These are phyloP conservation scores for Escallonia herrerae DNA, from an alignment of 129 eudicot species.

Conservation along the genomic window DNA sequence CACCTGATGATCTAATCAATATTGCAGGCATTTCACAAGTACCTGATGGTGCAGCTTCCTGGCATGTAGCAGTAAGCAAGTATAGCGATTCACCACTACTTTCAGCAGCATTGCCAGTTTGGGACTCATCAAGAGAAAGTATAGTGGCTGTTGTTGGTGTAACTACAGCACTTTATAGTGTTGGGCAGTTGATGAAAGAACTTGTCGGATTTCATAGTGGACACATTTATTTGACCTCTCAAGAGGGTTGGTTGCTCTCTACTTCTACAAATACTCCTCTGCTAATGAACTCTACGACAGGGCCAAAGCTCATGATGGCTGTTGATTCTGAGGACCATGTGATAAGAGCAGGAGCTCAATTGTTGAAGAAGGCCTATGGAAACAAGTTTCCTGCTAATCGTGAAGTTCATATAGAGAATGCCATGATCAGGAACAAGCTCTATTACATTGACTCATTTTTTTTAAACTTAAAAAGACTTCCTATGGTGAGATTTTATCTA, in stretches of 20 bases:
- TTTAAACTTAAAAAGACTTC: conserved; percentile 82
- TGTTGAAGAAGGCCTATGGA: conserved; percentile 47
- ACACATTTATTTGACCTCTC: conserved; percentile 81
- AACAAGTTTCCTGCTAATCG: conserved; percentile 42
- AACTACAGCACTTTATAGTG: conserved; percentile 81
- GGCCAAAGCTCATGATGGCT: conserved; percentile 82
- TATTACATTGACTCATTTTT: conserved; percentile 89
- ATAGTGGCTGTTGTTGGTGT: conserved; percentile 97
- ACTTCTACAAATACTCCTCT: conserved; percentile 80
- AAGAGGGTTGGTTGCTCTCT: conserved; percentile 91
- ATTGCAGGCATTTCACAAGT: conserved; percentile 92
- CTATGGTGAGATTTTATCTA: conserved; percentile 54
- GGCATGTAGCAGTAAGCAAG: conserved; percentile 95
- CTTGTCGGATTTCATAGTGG: conserved; percentile 82
- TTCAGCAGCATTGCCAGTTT: conserved; percentile 89
- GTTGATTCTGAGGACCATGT: conserved; percentile 64
- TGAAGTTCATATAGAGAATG: conserved; percentile 71
- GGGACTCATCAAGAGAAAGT: conserved; percentile 51
- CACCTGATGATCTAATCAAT: conserved; percentile 77
- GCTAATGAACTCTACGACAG: conserved; percentile 44
- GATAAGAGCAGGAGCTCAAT: conserved; percentile 69
- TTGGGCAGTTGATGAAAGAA: conserved; percentile 88
- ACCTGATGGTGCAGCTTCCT: conserved; percentile 92
- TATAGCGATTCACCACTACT: conserved; percentile 69
- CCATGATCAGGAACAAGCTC: conserved; percentile 47